Evolutionary conservation across 805 yeast genomes (phyloP).

Genomic region (Nakazawaea wyomingensis): DNA sequence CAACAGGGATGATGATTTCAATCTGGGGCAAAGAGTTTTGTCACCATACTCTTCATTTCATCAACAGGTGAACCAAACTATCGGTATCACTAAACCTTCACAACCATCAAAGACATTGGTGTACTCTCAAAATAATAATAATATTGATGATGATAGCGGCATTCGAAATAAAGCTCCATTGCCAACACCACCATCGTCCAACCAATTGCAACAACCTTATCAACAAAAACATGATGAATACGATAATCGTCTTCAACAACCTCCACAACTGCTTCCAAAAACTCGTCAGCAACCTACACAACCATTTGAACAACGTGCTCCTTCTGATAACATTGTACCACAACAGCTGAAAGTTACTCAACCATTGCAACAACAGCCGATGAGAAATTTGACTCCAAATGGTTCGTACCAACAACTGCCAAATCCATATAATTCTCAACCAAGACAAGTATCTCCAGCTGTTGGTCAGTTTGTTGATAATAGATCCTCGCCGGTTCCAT

Average conservation of each 20-base stretch:
- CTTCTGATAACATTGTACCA: conserved; percentile 20
- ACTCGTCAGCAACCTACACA: conserved; percentile 12
- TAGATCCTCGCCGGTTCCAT: neutral
- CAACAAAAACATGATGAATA: neutral
- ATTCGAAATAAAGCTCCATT: no score
- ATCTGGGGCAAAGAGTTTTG: conserved; percentile 20
- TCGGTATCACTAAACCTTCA: conserved; percentile 14
- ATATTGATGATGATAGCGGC: neutral
- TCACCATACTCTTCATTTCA: conserved; percentile 33
- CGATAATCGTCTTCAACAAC: conserved; percentile 16
- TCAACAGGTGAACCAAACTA: conserved; percentile 23
- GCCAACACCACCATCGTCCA: conserved; percentile 14
- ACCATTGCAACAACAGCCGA: conserved; percentile 11
- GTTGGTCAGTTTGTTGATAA: neutral
- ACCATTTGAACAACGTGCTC: conserved; percentile 19
- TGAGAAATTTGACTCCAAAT: conserved; percentile 6
- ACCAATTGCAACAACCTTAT: neutral
- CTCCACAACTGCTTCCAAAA: conserved; percentile 16
- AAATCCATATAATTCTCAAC: conserved; percentile 7
- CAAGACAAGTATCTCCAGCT: conserved; percentile 4
- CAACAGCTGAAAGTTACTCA: conserved; percentile 13
- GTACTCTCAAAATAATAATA: neutral
- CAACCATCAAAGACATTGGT: neutral
- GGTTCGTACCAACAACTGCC: neutral
- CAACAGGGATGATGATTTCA: conserved; percentile 23